These are phyloP conservation scores for Kluyveromyces dobzhanskii DNA, from an alignment of 805 yeast species.

Conservation along the genomic window DNA sequence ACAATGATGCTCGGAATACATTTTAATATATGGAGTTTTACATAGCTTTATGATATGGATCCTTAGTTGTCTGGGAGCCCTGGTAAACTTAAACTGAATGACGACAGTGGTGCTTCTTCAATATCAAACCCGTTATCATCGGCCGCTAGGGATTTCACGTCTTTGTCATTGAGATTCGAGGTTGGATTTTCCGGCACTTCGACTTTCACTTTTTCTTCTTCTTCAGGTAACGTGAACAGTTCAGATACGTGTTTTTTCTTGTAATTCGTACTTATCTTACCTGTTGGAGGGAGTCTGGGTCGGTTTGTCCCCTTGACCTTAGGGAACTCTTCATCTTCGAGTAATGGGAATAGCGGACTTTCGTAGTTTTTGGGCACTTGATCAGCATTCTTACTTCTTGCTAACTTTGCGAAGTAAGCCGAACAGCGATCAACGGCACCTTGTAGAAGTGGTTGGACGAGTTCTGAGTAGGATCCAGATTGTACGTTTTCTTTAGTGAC, in stretches of 20 bases:
- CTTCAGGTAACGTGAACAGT: slow-evolving; percentile 45
- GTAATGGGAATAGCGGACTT: slow-evolving; percentile 38
- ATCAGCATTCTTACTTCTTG: slow-evolving; percentile 32
- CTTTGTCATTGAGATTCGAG: background rate
- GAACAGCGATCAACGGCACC: slow-evolving; percentile 37
- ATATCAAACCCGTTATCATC: slow-evolving; percentile 1
- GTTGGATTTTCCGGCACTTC: background rate
- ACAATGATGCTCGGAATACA: no score
- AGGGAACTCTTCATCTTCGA: slow-evolving; percentile 83
- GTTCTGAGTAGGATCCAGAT: slow-evolving; percentile 41
- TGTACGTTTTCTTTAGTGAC: slow-evolving; percentile 45
- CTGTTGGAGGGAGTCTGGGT: slow-evolving; percentile 85
- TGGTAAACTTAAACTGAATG: slow-evolving; percentile 19
- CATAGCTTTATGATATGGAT: slow-evolving; percentile 1
- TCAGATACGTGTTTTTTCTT: slow-evolving; percentile 53
- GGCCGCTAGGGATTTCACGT: background rate
- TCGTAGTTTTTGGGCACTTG: slow-evolving; percentile 17
- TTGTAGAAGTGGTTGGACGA: slow-evolving; percentile 45
- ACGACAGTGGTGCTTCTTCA: slow-evolving; percentile 6
- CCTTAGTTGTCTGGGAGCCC: slow-evolving; percentile 7
- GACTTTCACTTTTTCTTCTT: slow-evolving; percentile 7
- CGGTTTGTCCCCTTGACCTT: slow-evolving; percentile 60
- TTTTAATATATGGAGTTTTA: no score
- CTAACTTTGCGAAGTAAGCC: slow-evolving; percentile 35
- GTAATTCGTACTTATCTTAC: slow-evolving; percentile 65